phyloP scores from a whole-genome alignment of 1,284 basidiomycete species.

The Leccinum laetum region DNA sequence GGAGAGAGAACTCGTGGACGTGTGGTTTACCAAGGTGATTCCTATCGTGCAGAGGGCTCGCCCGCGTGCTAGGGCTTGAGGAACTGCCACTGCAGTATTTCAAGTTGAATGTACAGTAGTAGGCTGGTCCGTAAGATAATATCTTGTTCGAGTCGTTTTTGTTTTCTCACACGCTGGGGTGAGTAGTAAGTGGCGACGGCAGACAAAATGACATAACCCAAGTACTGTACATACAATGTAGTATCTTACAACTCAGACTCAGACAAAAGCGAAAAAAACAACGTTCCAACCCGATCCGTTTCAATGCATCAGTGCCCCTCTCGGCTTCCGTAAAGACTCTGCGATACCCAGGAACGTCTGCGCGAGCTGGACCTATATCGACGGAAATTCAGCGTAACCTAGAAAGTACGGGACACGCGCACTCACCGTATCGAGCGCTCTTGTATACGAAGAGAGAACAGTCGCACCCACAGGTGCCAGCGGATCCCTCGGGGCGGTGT shows the following conservation, averaged over 20 bases:
- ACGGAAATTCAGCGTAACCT: neutral
- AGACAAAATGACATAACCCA: no score
- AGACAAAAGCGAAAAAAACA: neutral
- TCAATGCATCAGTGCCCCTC: constrained; percentile 46
- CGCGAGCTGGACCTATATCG: constrained; percentile 49
- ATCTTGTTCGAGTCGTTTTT: no score
- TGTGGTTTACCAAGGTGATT: constrained; percentile 12
- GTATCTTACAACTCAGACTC: neutral
- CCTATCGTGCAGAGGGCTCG: constrained; percentile 12
- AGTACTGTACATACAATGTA: no score
- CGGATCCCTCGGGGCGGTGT: constrained; percentile 45
- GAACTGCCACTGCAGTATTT: neutral
- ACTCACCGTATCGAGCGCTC: constrained; percentile 56
- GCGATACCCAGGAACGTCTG: constrained; percentile 65
- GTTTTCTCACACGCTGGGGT: no score
- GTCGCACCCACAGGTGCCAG: constrained; percentile 36
- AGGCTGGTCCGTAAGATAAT: no score
- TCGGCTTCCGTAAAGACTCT: constrained; percentile 55
- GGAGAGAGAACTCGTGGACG: neutral
- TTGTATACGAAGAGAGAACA: constrained; percentile 49
- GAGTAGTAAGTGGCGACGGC: no score
- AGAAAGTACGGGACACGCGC: neutral
- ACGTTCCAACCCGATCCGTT: neutral
- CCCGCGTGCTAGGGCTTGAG: neutral
- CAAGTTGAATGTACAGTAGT: neutral